Base-by-base conservation (phyloP, 345 rosid species). In the Eucalyptus grandis region DNA sequence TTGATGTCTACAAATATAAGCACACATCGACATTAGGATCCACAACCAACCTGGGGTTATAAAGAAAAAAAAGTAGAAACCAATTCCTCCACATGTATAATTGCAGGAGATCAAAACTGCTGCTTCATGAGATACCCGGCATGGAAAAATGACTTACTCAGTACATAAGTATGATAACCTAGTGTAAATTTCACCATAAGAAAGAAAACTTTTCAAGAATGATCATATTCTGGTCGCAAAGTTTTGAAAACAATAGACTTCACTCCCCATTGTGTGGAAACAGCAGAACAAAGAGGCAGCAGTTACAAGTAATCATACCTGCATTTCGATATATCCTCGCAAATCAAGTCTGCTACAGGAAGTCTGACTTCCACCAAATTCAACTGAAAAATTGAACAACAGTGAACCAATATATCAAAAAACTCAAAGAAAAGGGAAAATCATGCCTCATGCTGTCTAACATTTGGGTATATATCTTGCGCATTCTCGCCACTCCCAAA, bases 1-100 rank as follows among this genome's bases (percentile, higher is more conserved):
- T 93, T 60, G 99, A 98, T 89, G 95, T 94, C 99, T 98, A 89
- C 87, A 94, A 90, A 77, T 21, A 86, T n/a, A 86, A 90, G 86
- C 88, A 86, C 87, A 86, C 1, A 6, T 85, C 12, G 26, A 83
- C 44, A 16, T 69, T 34, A 69, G 81, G 44, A 69, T 69, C 3
- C 24, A 67, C 80, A 67, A 16, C 40, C 40, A 67, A 31, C 40
- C 80, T 67, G 43, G 11, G 77, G 80, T n/a, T 3, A 31, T 67
- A 67, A 67, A 67, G 40, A 67, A 67, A n/a, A 67, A n/a, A 67
- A 67, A 31, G 17, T 40, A 31, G 31, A 31, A 67, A 31, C 6
- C 11, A n/a, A n/a, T n/a, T 65, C 40, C 40, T n/a, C 80, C 80
- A 31, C 40, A 2, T 31, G 5, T 67, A 31, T 7, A 4, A 8